A percentile compares a stretch with the other conserved stretches of the same genome.
phyloP scores from a whole-genome alignment of 1,284 basidiomycete genomes.

The Somion occarium region DNA sequence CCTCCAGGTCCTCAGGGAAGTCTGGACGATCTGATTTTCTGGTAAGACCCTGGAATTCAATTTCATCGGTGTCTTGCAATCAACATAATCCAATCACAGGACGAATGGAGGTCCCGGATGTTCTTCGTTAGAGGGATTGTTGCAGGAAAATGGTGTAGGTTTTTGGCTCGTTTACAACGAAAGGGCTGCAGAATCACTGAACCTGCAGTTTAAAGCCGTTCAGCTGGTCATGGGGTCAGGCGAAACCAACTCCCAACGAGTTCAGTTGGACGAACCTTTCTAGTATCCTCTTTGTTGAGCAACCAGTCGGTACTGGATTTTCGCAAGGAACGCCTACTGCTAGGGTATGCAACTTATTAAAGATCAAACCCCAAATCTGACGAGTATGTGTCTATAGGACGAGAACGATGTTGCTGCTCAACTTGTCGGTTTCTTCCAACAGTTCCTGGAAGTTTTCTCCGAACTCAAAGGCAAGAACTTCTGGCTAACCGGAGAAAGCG shows the following conservation, averaged over 20 bases:
- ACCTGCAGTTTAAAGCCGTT: slow-evolving; percentile 44
- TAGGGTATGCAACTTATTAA: slow-evolving; percentile 30
- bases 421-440: slow-evolving; percentile 64
- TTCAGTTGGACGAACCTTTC: slow-evolving; percentile 81
- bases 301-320: slow-evolving; percentile 82
- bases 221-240: slow-evolving; percentile 62
- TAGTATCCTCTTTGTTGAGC: slow-evolving; percentile 78
- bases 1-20: slow-evolving; percentile 70
- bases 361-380: neutral
- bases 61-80: neutral
- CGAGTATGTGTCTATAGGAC: slow-evolving; percentile 37
- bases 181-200: slow-evolving; percentile 9
- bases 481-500: slow-evolving; percentile 68
- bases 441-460: slow-evolving; percentile 69
- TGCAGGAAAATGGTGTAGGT: slow-evolving; percentile 80
- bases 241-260: slow-evolving; percentile 61
- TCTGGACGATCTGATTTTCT: slow-evolving; percentile 68
- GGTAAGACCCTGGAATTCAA: slow-evolving; percentile 48
- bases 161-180: neutral
- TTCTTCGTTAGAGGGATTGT: slow-evolving; percentile 70
- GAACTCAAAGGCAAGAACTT: slow-evolving; percentile 69
- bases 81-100: slow-evolving; percentile 23
- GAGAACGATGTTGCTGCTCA: slow-evolving; percentile 64
- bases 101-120: slow-evolving; percentile 55
- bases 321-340: slow-evolving; percentile 70